phyloP scores from a whole-genome alignment of 31 red algal species.

The Endocladia muricata region DNA sequence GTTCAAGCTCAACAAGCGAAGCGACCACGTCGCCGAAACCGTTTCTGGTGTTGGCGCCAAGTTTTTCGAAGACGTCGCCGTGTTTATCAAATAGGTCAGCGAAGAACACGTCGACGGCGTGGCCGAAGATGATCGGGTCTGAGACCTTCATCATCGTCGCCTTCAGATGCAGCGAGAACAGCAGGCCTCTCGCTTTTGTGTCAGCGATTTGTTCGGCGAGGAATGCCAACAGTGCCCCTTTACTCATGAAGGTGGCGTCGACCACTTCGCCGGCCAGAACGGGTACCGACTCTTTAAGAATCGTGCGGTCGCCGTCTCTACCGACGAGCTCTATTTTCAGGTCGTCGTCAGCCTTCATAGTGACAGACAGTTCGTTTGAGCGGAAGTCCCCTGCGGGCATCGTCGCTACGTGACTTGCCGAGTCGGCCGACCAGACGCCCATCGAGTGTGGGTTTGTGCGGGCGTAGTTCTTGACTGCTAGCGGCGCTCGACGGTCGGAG shows the following conservation, averaged over 20 bases:
- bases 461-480: slow-evolving; percentile 19
- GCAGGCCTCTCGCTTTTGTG: neutral
- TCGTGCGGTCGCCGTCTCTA: neutral
- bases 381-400: slow-evolving; percentile 8
- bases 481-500: slow-evolving; percentile 6
- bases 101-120: slow-evolving; percentile 9
- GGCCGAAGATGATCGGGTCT: slow-evolving; percentile 25
- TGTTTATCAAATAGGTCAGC: neutral
- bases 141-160: slow-evolving; percentile 29
- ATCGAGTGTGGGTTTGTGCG: slow-evolving; percentile 15
- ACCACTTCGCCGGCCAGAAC: slow-evolving; percentile 4
- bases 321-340: neutral
- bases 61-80: neutral
- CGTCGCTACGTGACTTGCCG: neutral
- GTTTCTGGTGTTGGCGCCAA: neutral
- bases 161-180: slow-evolving; percentile 27
- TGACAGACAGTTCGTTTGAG: slow-evolving; percentile 7
- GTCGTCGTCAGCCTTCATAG: neutral
- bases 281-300: slow-evolving; percentile 14
- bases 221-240: neutral
- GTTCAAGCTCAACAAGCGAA: neutral
- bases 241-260: slow-evolving; percentile 12
- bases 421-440: slow-evolving; percentile 8
- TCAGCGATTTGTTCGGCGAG: slow-evolving; percentile 13
- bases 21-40: slow-evolving; percentile 17